Base-by-base conservation (phyloP, 1,284 basidiomycete genomes). In the Irpex lacteus region DNA sequence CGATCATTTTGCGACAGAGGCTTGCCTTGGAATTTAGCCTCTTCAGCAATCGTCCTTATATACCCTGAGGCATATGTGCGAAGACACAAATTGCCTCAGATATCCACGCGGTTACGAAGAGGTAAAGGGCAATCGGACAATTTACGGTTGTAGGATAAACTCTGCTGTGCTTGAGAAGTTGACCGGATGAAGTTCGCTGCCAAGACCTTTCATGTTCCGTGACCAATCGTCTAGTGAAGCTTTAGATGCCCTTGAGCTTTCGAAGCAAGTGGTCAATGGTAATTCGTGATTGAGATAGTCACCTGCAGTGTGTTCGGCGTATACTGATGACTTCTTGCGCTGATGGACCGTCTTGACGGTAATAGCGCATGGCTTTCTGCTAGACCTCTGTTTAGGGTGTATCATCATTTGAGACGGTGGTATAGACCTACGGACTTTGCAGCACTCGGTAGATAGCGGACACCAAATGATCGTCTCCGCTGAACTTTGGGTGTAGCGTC, bases 1-100 rank as follows among this genome's bases (percentile, higher is more conserved):
- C 67, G 67, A 73, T 68, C 73, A 74, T 74, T 49, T 60, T 66
- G 26, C 26, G 60, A 37, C 26, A 56, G 13, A 34, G 52, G 32
- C 26, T 56, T 56, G 32, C 7, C 54, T 56, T 15, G 21, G 36
- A 11, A 9, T 26, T 11, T 15, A 32, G 7, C 54, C 36, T 56
- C 54, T 18, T 56, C 26, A 34, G 8, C 13, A 36, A 56, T 15
- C 32, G 13, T 32, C n/a, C 54, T 56, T 56, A 56, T 56, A 56
- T 56, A 53, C 50, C 50, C 50, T 53, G 50, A 53, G 50, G 50
- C 50, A 56, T 56, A 56, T 56, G 13, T 36, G 54, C 54, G 54
- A 47, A 47, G 40, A 32, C 54, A 36, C 3, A 18, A n/a, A 32
- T 11, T 56, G 8, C 13, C 13, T 36, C 8, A 32, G 8, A 13